Conservation (phyloP, 2,329 filamentous ascomycete genomes). For the Fusarium beomiforme region DNA sequence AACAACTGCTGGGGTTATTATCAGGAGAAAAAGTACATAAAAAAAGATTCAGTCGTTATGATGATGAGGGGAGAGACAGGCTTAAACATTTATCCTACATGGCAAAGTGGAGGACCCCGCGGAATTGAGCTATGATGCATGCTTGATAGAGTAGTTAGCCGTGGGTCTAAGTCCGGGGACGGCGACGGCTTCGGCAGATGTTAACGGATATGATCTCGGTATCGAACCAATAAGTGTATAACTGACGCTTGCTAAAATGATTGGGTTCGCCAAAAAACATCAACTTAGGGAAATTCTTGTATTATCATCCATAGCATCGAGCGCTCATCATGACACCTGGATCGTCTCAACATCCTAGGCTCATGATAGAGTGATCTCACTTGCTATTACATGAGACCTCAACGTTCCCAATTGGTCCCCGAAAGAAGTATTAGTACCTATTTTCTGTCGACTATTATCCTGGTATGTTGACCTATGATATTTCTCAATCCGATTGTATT, state of each 20-base stretch:
- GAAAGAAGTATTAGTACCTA: not conserved
- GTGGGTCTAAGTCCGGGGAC: slow-evolving; percentile 20
- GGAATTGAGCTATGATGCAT: slow-evolving; percentile 15
- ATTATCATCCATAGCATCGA: not conserved
- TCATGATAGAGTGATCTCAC: slow-evolving; percentile 1
- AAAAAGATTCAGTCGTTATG: slow-evolving; percentile 7
- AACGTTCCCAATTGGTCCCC: not conserved
- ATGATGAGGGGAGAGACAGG: slow-evolving; percentile 26
- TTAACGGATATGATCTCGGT: not conserved
- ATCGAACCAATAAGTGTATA: not conserved
- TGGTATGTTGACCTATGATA: not conserved
- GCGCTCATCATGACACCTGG: slow-evolving; percentile 8
- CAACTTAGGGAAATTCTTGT: too few species aligned
- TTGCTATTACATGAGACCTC: not conserved
- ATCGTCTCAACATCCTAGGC: not conserved
- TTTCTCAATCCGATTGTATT: not conserved
- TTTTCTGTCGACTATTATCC: not conserved
- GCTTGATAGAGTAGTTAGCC: not conserved
- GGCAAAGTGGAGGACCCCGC: slow-evolving; percentile 22
- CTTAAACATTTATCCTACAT: slow-evolving; percentile 43
- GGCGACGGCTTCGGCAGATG: slow-evolving; percentile 24
- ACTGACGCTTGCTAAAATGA: not conserved
- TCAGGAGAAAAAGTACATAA: not conserved
- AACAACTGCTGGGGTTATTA: not conserved
- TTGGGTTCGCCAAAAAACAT: too few species aligned